Percentiles rank a stretch among this genome's conserved stretches.
These are phyloP conservation scores for Syzygium aromaticum DNA, from an alignment of 345 rosid genomes.

Conservation along the genomic window DNA sequence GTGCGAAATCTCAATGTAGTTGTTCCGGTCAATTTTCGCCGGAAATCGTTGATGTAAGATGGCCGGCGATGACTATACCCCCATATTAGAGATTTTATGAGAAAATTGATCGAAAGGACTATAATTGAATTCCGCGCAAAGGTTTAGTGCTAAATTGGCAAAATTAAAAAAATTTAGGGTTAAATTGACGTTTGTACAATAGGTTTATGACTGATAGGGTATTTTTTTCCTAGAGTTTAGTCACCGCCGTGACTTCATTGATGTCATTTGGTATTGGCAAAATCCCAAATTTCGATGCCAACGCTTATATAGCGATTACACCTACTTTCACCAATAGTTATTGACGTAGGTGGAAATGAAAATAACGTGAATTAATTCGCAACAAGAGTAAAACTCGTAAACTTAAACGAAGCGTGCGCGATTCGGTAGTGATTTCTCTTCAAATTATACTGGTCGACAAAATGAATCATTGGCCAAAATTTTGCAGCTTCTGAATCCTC, in stretches of 20 bases:
- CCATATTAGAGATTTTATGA: background rate
- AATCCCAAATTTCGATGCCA: background rate
- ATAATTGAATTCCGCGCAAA: background rate
- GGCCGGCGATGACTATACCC: accelerated
- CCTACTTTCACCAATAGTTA: no score
- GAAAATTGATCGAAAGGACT: background rate
- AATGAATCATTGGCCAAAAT: background rate
- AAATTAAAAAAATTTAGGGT: background rate
- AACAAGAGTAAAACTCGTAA: no score
- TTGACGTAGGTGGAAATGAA: no score
- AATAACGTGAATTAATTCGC: no score
- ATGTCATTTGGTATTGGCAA: background rate
- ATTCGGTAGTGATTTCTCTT: no score
- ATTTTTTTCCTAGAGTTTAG: background rate
- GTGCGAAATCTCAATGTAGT: background rate
- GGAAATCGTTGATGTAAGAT: accelerated
- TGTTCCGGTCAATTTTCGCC: background rate
- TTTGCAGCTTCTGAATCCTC: background rate
- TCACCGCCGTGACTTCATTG: background rate
- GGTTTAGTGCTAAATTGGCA: background rate
- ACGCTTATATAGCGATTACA: no score
- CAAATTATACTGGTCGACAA: background rate
- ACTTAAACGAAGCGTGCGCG: no score
- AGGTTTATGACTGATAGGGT: background rate
- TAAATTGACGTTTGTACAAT: background rate